Evolutionary conservation across 2,329 filamentous ascomycete species (phyloP).

Genomic region (Gyromitra esculenta): DNA sequence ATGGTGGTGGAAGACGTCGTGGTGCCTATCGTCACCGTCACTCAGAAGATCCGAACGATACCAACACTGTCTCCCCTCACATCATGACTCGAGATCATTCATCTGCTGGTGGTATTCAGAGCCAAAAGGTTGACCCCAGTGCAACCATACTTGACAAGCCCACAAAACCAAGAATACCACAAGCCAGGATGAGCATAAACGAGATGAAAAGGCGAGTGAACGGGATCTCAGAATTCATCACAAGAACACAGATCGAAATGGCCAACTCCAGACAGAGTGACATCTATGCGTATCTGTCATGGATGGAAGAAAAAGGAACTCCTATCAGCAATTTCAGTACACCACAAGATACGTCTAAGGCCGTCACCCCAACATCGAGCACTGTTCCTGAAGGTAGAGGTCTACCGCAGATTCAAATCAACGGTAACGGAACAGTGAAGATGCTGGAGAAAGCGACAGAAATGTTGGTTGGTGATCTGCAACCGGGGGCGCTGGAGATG

Average conservation of each 20-base stretch:
- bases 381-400: slow-evolving; percentile 53
- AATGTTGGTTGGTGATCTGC: slow-evolving; percentile 66
- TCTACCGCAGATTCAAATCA: slow-evolving; percentile 55
- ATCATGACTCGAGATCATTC: slow-evolving; percentile 61
- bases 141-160: slow-evolving; percentile 66
- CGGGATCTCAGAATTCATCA: slow-evolving; percentile 88
- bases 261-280: slow-evolving; percentile 67
- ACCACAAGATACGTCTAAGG: slow-evolving; percentile 56
- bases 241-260: slow-evolving; percentile 86
- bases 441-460: slow-evolving; percentile 70
- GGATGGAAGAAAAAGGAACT: slow-evolving; percentile 59
- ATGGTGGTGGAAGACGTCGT: slow-evolving; percentile 53
- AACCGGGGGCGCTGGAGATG: slow-evolving; percentile 70
- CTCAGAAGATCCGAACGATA: slow-evolving; percentile 57
- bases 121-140: slow-evolving; percentile 59
- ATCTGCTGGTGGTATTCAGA: slow-evolving; percentile 60
- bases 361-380: slow-evolving; percentile 56
- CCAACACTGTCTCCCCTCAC: slow-evolving; percentile 55
- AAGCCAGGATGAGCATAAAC: slow-evolving; percentile 78
- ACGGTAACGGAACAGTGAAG: slow-evolving; percentile 58
- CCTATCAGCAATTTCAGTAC: slow-evolving; percentile 58
- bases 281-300: slow-evolving; percentile 61
- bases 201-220: slow-evolving; percentile 87
- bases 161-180: slow-evolving; percentile 68
- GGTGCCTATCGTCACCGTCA: slow-evolving; percentile 61